These are phyloP conservation scores for Corynespora cassiicola DNA, from an alignment of 2,329 filamentous ascomycete genomes.

Conservation along the genomic window DNA sequence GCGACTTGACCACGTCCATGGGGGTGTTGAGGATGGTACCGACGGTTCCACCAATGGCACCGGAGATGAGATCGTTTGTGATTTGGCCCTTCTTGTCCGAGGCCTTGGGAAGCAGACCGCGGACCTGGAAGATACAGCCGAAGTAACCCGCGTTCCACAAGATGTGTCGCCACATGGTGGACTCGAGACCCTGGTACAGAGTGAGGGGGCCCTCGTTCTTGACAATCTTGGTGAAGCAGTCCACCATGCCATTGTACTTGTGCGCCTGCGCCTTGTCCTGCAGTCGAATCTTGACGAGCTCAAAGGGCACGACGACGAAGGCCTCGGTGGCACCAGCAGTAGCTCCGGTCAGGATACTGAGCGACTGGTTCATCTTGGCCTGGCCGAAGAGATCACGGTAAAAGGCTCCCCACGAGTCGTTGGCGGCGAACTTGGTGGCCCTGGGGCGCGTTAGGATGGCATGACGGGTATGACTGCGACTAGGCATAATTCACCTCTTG, in stretches of 20 bases:
- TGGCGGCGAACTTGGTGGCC: constrained; percentile 98
- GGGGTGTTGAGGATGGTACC: constrained; percentile 95
- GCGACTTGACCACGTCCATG: constrained; percentile 96
- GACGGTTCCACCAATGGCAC: constrained; percentile 84
- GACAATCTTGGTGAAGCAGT: constrained; percentile 82
- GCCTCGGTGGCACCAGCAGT: constrained; percentile 94
- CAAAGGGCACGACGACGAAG: constrained; percentile 97
- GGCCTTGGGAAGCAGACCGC: constrained; percentile 80
- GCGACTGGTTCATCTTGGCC: constrained; percentile 85
- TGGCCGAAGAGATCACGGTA: constrained; percentile 88
- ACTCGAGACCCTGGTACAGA: constrained; percentile 96
- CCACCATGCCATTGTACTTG: constrained; percentile 83
- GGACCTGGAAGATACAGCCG: constrained; percentile 97
- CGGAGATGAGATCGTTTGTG: constrained; percentile 85
- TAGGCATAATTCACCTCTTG: constrained; percentile 64
- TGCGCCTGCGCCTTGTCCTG: constrained; percentile 93
- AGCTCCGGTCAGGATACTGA: constrained; percentile 92
- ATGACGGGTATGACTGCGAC: neutral
- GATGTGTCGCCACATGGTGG: constrained; percentile 93
- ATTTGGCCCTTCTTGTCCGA: constrained; percentile 82
- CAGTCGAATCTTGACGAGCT: constrained; percentile 96
- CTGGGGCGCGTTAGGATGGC: constrained; percentile 47
- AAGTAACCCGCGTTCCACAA: constrained; percentile 97
- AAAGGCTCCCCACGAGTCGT: constrained; percentile 96
- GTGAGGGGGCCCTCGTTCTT: constrained; percentile 83